Evolutionary conservation across 2,329 filamentous ascomycete species (phyloP).

Genomic region (Zasmidium cellare): DNA sequence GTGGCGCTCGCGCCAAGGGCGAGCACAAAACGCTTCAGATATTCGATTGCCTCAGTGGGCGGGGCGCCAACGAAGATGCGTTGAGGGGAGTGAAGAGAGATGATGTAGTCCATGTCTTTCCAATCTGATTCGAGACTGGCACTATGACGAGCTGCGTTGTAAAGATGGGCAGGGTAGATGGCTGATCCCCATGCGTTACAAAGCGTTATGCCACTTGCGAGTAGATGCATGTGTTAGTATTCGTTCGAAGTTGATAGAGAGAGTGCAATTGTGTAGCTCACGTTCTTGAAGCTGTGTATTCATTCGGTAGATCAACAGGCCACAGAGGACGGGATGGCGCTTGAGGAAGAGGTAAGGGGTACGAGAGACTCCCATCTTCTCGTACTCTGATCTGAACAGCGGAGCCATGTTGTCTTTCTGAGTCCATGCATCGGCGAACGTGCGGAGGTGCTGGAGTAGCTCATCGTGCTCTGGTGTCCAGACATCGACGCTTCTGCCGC

Average conservation of each 20-base stretch:
- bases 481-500: neutral
- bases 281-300: slow-evolving; percentile 5
- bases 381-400: neutral
- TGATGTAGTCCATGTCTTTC: slow-evolving; percentile 9
- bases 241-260: too few species aligned
- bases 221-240: too few species aligned
- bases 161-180: slow-evolving; percentile 7
- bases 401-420: neutral
- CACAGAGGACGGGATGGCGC: slow-evolving; percentile 4
- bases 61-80: slow-evolving; percentile 6
- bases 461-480: slow-evolving; percentile 6
- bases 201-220: neutral
- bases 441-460: neutral
- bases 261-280: neutral
- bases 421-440: slow-evolving; percentile 3
- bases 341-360: slow-evolving; percentile 2
- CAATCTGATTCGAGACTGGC: slow-evolving; percentile 4
- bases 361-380: neutral
- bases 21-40: slow-evolving; percentile 2
- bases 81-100: neutral
- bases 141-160: slow-evolving; percentile 4
- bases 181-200: slow-evolving; percentile 7
- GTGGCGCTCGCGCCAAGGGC: neutral
- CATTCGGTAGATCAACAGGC: slow-evolving; percentile 1
- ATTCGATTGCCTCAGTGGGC: neutral